Evolutionary conservation across 169 alveolate genomes (phyloP), one percentile per base, ranked within the genome.

Genomic region (Cytauxzoon felis): DNA sequence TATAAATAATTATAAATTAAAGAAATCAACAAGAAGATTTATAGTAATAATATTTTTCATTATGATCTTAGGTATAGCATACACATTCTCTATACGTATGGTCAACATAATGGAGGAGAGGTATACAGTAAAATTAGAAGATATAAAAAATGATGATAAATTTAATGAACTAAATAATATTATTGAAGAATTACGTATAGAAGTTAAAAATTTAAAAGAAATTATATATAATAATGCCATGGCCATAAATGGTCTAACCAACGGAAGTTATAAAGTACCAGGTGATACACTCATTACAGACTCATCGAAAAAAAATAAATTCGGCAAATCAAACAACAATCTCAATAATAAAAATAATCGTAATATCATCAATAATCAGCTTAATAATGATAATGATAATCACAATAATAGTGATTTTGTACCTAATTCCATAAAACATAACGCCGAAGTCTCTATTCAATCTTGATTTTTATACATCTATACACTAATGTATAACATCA

Each of bases 211-310:
- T 42, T 53, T 72, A 30, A 72, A 53, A 57, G 82, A 72, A 29
- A 30, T 43, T 1, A 26, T 70, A 5, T 72, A 72, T 27, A 57
- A 65, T 42, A 72, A 72, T 45, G 51, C 82, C 0, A 70, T 72
- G 1, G 82, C 82, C 36, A 72, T 72, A 9, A 72, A 72, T 48
- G 78, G 61, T 5, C 27, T 72, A n/a, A 57, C 82, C 49, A 54
- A 72, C 18, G 82, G 82, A 19, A 68, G 32, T 2, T 50, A 56
- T 50, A 62, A 41, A 33, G 43, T 72, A 2, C 76, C 82, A n/a
- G 82, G 82, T 11, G 1, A 32, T 24, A n/a, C n/a, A n/a, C n/a
- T n/a, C n/a, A n/a, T n/a, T n/a, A 78, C 61, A 13, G 76, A 72
- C 29, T 42, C 51, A 11, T 18, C 75, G 4, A 72, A 72, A 60